A percentile compares a stretch with the other conserved stretches of the same genome.
phyloP scores from a whole-genome alignment of 768 basidiomycete genomes.

The Leucocoprinus birnbaumii region DNA sequence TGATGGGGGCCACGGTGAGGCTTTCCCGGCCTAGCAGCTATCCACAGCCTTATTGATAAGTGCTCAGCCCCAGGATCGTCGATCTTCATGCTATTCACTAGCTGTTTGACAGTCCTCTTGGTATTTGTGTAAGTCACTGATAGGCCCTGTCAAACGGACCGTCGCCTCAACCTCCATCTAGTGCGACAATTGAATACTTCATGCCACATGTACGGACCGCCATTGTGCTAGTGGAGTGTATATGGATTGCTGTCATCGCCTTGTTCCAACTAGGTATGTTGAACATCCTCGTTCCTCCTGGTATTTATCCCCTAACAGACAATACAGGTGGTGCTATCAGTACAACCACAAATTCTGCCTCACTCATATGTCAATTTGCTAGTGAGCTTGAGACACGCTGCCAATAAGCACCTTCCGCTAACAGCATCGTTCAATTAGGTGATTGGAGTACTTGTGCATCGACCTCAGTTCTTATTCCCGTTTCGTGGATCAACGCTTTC shows the following conservation, averaged over 20 bases:
- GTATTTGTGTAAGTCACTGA: constrained; percentile 28
- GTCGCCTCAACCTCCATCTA: constrained; percentile 10
- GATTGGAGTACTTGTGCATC: constrained; percentile 46
- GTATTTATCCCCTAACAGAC: not conserved
- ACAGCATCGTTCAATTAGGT: constrained; percentile 19
- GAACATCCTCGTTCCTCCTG: not conserved
- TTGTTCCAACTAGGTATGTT: constrained; percentile 48
- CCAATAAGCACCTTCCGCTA: not conserved
- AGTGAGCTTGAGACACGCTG: no score
- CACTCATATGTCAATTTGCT: constrained; percentile 21
- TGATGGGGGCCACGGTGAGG: constrained; percentile 26
- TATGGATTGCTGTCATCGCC: constrained; percentile 50
- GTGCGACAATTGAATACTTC: constrained; percentile 36
- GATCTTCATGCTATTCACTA: constrained; percentile 46
- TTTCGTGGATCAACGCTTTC: constrained; percentile 46
- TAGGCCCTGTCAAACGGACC: not conserved
- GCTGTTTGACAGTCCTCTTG: constrained; percentile 33
- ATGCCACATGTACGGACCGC: constrained; percentile 34
- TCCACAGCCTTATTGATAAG: not conserved
- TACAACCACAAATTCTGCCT: constrained; percentile 40
- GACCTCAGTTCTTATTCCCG: constrained; percentile 40
- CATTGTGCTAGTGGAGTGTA: constrained; percentile 49
- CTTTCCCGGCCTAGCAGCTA: constrained; percentile 20
- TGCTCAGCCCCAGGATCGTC: constrained; percentile 44
- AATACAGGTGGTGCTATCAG: constrained; percentile 45